Base-by-base conservation (phyloP, 139 green algal species). In the Chlorella sp. region DNA sequence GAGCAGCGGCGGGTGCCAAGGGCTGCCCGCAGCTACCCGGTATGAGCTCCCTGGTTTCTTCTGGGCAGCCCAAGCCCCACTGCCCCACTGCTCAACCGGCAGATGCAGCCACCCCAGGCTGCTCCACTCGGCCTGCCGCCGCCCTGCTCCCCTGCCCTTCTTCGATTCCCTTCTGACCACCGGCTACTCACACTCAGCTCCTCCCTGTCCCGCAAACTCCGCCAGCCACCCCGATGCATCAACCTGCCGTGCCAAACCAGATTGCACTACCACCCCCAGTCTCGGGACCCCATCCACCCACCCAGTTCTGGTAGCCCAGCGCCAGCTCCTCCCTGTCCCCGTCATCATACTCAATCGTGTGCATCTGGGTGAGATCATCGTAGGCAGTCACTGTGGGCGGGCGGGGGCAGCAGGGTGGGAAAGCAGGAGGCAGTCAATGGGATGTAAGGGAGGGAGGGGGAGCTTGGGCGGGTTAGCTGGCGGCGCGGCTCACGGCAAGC, bases 321-420 rank as follows among this genome's bases (percentile, higher is more conserved):
- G 39, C n/a, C 66, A 88, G 84, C 34, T 66, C 32, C 30, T 88
- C 84, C 14, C n/a, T 36, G 3, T 64, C 68, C 11, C 84, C 84
- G 26, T 88, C 84, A n/a, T 88, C 84, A 30, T 88, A 88, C 39
- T 28, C 26, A 30, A 88, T 22, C 0, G 66, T 57, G 68, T 88
- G 84, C 84, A 36, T 12, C 28, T 68, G 75, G 26, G 75, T 81
- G 34, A 53, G 75, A 0, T n/a, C 3, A 34, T 86, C 82, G n/a
- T 86, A 76, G 3, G 28, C 82, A 0, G 21, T 57, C 3, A 86
- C 82, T 87, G 83, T 37, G 73, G 39, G 36, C 5, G 18, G 73
- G 39, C 36, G 39, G 76, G 19, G 77, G 77, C 39, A 80, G 73
- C 4, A n/a, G 48, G 5, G 14, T 80, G n/a, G n/a, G 15, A 24